A percentile compares a stretch with the other conserved stretches of the same genome.
Conservation (phyloP, 768 basidiomycete genomes). For the Amanita rubescens region DNA sequence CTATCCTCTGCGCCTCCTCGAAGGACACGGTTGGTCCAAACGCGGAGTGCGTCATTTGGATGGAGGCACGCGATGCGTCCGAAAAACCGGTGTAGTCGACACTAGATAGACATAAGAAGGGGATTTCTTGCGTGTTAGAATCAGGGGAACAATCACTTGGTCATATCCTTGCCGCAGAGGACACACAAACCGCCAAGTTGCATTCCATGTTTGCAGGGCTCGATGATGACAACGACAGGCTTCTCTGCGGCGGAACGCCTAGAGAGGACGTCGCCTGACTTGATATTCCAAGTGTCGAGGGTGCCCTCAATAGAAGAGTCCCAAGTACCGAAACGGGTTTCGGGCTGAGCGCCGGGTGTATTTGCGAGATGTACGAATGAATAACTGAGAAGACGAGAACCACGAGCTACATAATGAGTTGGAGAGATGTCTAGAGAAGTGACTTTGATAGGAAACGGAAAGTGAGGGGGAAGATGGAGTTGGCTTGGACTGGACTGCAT, state of each 20-base stretch:
- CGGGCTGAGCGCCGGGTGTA: slow-evolving; percentile 39
- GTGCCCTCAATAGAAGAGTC: slow-evolving; percentile 81
- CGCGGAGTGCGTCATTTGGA: slow-evolving; percentile 92
- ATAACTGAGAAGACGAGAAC: slow-evolving; percentile 76
- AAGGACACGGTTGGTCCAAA: slow-evolving; percentile 87
- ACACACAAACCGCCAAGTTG: slow-evolving; percentile 91
- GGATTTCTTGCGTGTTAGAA: slow-evolving; percentile 7
- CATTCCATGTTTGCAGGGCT: slow-evolving; percentile 96
- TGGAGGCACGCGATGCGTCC: slow-evolving; percentile 78
- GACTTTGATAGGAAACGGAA: slow-evolving; percentile 85
- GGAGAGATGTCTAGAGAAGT: slow-evolving; percentile 53
- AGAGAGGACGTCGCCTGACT: slow-evolving; percentile 57
- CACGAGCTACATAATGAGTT: slow-evolving; percentile 48
- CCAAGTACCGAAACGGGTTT: slow-evolving; percentile 84
- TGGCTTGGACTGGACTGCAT: slow-evolving; percentile 63
- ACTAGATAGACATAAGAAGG: slow-evolving; percentile 24
- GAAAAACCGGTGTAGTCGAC: slow-evolving; percentile 85
- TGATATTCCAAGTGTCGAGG: slow-evolving; percentile 64
- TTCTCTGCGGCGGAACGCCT: slow-evolving; percentile 49
- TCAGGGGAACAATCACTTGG: slow-evolving; percentile 41
- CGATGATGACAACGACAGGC: slow-evolving; percentile 60
- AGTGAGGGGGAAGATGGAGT: slow-evolving; percentile 64
- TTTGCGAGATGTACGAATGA: slow-evolving; percentile 59
- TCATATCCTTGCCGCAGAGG: slow-evolving; percentile 93
- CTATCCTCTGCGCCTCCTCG: slow-evolving; percentile 87